Evolutionary conservation across 129 eudicot species (phyloP).

Genomic region (Centaurea solstitialis): DNA sequence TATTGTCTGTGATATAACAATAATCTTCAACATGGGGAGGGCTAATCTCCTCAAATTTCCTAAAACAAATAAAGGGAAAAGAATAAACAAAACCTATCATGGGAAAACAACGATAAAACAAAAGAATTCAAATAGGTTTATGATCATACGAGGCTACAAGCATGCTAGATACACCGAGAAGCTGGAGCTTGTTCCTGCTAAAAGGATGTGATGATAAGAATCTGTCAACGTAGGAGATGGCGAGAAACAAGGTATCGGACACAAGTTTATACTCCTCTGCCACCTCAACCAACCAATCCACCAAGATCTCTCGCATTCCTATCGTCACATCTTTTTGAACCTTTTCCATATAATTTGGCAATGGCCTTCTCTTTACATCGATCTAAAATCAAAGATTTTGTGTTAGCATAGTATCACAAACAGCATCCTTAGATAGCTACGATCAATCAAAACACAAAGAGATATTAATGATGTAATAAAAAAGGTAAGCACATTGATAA

Average conservation of each 20-base stretch:
- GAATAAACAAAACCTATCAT: not conserved
- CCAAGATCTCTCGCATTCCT: slow-evolving; percentile 71
- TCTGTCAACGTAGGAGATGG: slow-evolving; percentile 72
- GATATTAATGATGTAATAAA: not conserved
- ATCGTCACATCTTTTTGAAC: slow-evolving; percentile 65
- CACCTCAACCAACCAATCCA: slow-evolving; percentile 97
- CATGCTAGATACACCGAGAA: slow-evolving; percentile 94
- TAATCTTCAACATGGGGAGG: slow-evolving; percentile 82
- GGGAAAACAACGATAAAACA: not conserved
- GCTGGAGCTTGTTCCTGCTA: slow-evolving; percentile 74
- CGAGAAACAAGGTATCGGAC: slow-evolving; percentile 73
- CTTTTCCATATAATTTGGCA: slow-evolving; percentile 68
- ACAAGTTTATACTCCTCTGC: slow-evolving; percentile 83
- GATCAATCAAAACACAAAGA: not conserved
- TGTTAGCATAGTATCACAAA: not conserved
- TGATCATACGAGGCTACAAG: slow-evolving; percentile 86
- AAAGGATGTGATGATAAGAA: slow-evolving; percentile 56
- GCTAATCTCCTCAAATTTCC: slow-evolving; percentile 85
- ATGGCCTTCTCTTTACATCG: slow-evolving; percentile 68
- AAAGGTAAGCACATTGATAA: not conserved
- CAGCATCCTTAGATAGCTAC: not conserved
- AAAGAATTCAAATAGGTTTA: not conserved
- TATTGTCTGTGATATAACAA: slow-evolving; percentile 85
- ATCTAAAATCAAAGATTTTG: slow-evolving; percentile 43
- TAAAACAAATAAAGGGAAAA: slow-evolving; percentile 8